A percentile compares a stretch with the other conserved stretches of the same genome.
Conservation (phyloP, 179 eudicot species). For the Amaranthus tricolor region DNA sequence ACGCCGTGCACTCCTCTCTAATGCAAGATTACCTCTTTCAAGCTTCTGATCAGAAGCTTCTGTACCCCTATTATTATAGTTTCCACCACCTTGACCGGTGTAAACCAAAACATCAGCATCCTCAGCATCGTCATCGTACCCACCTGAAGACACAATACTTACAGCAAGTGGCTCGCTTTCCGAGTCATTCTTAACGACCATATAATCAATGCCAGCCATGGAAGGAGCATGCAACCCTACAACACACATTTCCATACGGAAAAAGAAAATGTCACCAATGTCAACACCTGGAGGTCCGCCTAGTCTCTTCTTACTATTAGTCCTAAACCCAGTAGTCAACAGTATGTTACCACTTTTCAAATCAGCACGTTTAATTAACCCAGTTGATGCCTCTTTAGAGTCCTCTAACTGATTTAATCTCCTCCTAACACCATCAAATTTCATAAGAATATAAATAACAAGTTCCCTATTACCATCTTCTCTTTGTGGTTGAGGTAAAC, state of each 20-base stretch:
- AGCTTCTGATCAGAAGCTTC: slow-evolving; percentile 37
- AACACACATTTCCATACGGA: slow-evolving; percentile 38
- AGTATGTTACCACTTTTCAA: slow-evolving; percentile 30
- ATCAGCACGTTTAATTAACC: slow-evolving; percentile 38
- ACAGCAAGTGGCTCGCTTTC: slow-evolving; percentile 37
- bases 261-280: slow-evolving; percentile 35
- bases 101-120: slow-evolving; percentile 35
- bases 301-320: slow-evolving; percentile 34
- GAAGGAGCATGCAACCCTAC: slow-evolving; percentile 39
- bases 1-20: slow-evolving; percentile 37
- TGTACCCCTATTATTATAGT: slow-evolving; percentile 32
- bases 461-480: slow-evolving; percentile 36
- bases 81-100: slow-evolving; percentile 42
- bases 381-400: slow-evolving; percentile 31
- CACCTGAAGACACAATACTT: slow-evolving; percentile 38
- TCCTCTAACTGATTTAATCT: slow-evolving; percentile 39
- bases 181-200: slow-evolving; percentile 15
- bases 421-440: slow-evolving; percentile 35
- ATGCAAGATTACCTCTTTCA: slow-evolving; percentile 39
- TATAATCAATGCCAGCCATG: slow-evolving; percentile 40
- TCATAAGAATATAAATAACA: slow-evolving; percentile 26
- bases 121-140: slow-evolving; percentile 36
- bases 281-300: slow-evolving; percentile 35
- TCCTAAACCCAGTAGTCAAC: slow-evolving; percentile 34
- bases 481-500: slow-evolving; percentile 29